Base-by-base conservation (phyloP, 108 stramenopile genomes). In the Fragilaria crotonensis region DNA sequence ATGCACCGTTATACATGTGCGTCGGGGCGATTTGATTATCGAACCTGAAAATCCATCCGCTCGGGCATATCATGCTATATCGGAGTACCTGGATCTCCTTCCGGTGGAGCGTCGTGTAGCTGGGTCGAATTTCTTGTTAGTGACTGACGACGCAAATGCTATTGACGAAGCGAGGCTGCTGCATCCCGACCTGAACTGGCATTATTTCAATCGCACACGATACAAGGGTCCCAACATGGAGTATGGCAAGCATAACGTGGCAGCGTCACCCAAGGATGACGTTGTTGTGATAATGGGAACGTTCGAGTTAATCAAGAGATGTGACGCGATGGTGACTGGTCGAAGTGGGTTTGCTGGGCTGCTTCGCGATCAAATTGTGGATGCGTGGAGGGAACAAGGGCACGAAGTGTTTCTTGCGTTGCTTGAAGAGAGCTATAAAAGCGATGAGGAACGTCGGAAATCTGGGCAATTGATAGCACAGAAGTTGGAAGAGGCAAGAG, bases 71-170 rank as follows among this genome's bases (percentile, higher is more conserved):
- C n/a, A n/a, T n/a, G n/a, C n/a, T n/a, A n/a, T n/a, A n/a, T n/a
- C n/a, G n/a, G n/a, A n/a, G n/a, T n/a, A n/a, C n/a, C n/a, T n/a
- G n/a, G n/a, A n/a, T n/a, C n/a, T n/a, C n/a, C n/a, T n/a, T n/a
- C n/a, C n/a, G n/a, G n/a, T n/a, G n/a, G n/a, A n/a, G n/a, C n/a
- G n/a, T n/a, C n/a, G n/a, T n/a, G n/a, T n/a, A n/a, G n/a, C n/a
- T n/a, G n/a, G n/a, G n/a, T n/a, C n/a, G n/a, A n/a, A n/a, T n/a
- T 54, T 69, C 54, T 49, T 75, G 3, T 30, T 75, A 25, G 48
- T 69, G 17, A 69, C 73, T 19, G 73, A 75, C 45, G 73, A 75
- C 56, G 57, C 44, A 22, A 75, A 75, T 60, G 68, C 73, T 36
- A 75, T 75, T 48, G 58, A 25, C 21, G 73, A 75, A 65, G 73